A percentile compares a stretch with the other conserved stretches of the same genome.
These are phyloP conservation scores for Aspergillus indologenus DNA, from an alignment of 495 filamentous ascomycete genomes.

Conservation along the genomic window DNA sequence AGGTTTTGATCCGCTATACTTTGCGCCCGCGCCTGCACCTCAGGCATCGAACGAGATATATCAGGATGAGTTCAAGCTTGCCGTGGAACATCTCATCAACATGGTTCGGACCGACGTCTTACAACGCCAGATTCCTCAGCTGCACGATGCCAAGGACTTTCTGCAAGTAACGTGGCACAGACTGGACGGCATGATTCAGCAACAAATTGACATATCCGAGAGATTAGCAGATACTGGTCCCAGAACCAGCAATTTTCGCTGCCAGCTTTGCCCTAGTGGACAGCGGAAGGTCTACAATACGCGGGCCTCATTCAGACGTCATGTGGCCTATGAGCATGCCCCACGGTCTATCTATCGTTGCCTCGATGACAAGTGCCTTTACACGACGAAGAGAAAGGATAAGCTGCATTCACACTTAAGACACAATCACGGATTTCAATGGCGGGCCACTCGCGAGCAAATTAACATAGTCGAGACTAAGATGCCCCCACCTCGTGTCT, in stretches of 20 bases:
- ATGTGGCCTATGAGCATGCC: constrained; percentile 2
- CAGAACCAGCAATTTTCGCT: neutral
- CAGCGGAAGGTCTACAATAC: neutral
- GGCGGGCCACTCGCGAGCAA: neutral
- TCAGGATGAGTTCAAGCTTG: neutral
- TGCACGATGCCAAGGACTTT: neutral
- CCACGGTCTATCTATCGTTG: neutral
- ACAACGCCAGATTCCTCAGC: neutral
- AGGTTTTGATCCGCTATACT: neutral
- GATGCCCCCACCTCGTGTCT: neutral
- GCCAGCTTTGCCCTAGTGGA: neutral
- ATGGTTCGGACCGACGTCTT: neutral
- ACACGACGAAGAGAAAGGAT: constrained; percentile 1
- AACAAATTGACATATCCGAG: neutral
- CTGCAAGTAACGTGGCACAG: neutral
- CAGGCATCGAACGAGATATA: neutral
- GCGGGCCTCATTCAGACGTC: constrained; percentile 3
- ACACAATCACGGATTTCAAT: neutral
- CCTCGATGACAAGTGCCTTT: neutral
- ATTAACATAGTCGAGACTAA: neutral
- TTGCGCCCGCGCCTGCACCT: neutral
- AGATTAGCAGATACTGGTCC: neutral
- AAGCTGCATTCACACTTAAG: constrained; percentile 8
- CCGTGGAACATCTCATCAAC: neutral
- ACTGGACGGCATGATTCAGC: constrained; percentile 4